Evolutionary conservation across 148 eudicot species (phyloP).

Genomic region (Mesembryanthemum crystallinum): DNA sequence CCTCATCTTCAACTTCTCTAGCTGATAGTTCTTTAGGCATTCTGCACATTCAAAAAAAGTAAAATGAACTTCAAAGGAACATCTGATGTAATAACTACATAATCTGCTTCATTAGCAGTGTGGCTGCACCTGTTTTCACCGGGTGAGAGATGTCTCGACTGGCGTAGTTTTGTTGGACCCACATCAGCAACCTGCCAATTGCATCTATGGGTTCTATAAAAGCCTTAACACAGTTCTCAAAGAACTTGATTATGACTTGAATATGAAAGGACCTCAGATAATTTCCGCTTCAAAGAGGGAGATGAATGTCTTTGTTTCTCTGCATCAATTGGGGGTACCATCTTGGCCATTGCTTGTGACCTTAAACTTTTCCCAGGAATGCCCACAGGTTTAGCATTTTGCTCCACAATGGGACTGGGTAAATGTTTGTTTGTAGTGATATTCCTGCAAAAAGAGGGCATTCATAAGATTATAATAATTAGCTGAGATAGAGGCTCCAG

Average conservation of each 20-base stretch:
- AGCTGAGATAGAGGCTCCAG: background rate
- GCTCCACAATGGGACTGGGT: conserved; percentile 21
- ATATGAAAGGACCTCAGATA: conserved; percentile 43
- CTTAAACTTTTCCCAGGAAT: conserved; percentile 17
- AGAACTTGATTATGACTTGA: conserved; percentile 11
- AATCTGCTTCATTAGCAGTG: conserved; percentile 1
- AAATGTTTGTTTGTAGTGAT: conserved; percentile 23
- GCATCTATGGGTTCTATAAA: conserved; percentile 13
- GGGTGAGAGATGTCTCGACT: conserved; percentile 59
- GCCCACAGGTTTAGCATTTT: conserved; percentile 27
- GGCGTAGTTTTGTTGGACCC: conserved; percentile 29
- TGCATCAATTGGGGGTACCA: conserved; percentile 18
- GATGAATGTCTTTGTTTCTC: conserved; percentile 39
- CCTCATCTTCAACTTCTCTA: conserved; percentile 38
- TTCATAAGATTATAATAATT: background rate
- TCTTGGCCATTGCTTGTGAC: conserved; percentile 24
- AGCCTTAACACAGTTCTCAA: conserved; percentile 7
- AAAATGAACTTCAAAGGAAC: conserved; percentile 10
- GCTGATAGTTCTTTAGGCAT: conserved; percentile 32
- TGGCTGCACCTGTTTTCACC: conserved; percentile 50
- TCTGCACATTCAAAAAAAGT: conserved; percentile 40
- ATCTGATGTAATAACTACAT: background rate
- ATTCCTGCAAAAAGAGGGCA: conserved; percentile 24
- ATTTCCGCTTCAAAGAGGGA: conserved; percentile 63
- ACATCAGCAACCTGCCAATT: conserved; percentile 41